Conservation (phyloP, 2,329 filamentous ascomycete genomes). For the Monascus ruber region DNA sequence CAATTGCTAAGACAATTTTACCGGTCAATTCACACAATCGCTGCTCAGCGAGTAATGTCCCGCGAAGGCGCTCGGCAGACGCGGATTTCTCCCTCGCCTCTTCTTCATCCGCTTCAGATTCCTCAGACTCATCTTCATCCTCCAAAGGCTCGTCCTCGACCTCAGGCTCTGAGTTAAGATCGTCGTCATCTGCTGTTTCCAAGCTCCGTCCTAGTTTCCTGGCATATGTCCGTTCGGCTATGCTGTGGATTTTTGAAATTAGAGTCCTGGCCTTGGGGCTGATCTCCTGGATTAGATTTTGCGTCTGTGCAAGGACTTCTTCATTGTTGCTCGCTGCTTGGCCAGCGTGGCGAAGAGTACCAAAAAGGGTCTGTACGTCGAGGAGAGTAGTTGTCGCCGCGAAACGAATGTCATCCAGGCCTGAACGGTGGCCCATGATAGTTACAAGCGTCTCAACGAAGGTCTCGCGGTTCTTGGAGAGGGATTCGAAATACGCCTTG, state of each 20-base stretch:
- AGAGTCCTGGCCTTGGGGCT: conserved; percentile 50
- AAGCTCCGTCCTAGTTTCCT: conserved; percentile 44
- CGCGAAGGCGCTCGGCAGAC: conserved; percentile 43
- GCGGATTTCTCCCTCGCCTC: conserved; percentile 3
- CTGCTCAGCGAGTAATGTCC: conserved; percentile 68
- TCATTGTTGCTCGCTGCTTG: conserved; percentile 28
- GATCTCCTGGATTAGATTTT: conserved; percentile 58
- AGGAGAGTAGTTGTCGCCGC: conserved; percentile 65
- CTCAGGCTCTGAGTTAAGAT: conserved; percentile 54
- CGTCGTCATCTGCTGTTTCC: conserved; percentile 54
- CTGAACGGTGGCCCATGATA: conserved; percentile 39
- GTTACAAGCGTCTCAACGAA: conserved; percentile 39
- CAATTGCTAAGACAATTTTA: conserved; percentile 71
- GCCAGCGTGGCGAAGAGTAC: conserved; percentile 50
- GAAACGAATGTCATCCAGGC: conserved; percentile 65
- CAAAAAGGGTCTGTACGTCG: conserved; percentile 72
- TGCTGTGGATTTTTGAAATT: conserved; percentile 65
- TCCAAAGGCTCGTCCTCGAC: conserved; percentile 30
- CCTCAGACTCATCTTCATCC: conserved; percentile 32
- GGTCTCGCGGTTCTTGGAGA: conserved; percentile 50
- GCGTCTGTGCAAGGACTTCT: conserved; percentile 44
- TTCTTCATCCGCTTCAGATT: conserved; percentile 35
- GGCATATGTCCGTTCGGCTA: conserved; percentile 66
- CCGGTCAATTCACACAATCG: conserved; percentile 74
- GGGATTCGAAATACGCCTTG: conserved; percentile 53